These are phyloP conservation scores for Trifolium dubium DNA, from an alignment of 306 rosid species.

Conservation along the genomic window DNA sequence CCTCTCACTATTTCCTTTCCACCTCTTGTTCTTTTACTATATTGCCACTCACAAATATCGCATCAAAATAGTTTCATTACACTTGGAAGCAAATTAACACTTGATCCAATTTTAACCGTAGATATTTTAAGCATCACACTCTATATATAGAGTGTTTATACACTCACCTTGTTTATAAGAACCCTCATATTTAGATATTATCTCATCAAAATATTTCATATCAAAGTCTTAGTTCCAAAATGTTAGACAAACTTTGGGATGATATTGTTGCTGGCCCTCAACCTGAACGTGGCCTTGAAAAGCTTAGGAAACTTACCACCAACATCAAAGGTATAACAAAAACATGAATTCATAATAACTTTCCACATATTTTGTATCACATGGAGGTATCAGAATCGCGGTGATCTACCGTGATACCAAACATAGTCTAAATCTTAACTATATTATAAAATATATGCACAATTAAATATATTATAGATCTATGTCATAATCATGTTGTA, in stretches of 20 bases:
- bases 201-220: background rate
- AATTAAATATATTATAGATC: background rate
- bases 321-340: slow-evolving; percentile 47
- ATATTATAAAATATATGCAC: background rate
- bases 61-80: background rate
- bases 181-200: background rate
- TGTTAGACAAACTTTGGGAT: slow-evolving; percentile 94
- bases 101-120: background rate
- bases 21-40: slow-evolving; percentile 9
- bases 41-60: slow-evolving; percentile 28
- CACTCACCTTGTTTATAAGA: background rate
- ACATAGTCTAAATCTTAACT: too few species aligned
- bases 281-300: slow-evolving; percentile 84
- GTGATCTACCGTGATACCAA: too few species aligned
- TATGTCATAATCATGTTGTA: background rate
- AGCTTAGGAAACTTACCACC: slow-evolving; percentile 62
- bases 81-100: slow-evolving; percentile 41
- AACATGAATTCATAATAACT: background rate
- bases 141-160: slow-evolving; percentile 33
- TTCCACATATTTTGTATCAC: too few species aligned
- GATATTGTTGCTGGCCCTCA: slow-evolving; percentile 84
- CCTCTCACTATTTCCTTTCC: slow-evolving; percentile 24
- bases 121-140: slow-evolving; percentile 49
- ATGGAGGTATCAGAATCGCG: too few species aligned
- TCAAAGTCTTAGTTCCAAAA: background rate